Percentiles rank a stretch among this genome's conserved stretches.
Evolutionary conservation across 441 rosid species (phyloP).

Genomic region (Dalechampia spathulata): DNA sequence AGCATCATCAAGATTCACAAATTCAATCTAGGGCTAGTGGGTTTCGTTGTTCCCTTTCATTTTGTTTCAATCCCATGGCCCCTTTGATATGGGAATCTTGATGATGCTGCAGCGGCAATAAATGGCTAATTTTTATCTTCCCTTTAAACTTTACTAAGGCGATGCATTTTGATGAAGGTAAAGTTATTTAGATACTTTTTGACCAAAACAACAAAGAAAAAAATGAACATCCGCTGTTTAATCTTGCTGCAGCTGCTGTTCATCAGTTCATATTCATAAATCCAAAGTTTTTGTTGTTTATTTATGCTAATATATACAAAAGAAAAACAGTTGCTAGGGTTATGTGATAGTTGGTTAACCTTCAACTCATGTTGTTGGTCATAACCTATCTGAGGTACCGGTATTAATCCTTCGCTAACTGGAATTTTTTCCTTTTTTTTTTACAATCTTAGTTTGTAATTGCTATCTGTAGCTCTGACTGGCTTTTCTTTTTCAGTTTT

Average conservation of each 20-base stretch:
- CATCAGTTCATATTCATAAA: not conserved
- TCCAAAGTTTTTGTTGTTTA: not conserved
- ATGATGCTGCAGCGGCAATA: slow-evolving; percentile 99
- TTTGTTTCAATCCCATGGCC: slow-evolving; percentile 14
- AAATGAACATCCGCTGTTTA: no score
- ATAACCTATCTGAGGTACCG: no score
- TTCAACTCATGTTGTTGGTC: no score
- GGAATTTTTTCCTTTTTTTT: not conserved
- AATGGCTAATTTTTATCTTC: slow-evolving; percentile 39
- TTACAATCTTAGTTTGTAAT: no score
- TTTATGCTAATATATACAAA: not conserved
- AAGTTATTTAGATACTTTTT: not conserved
- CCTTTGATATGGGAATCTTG: slow-evolving; percentile 79
- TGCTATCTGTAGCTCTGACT: no score
- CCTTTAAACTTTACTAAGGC: no score
- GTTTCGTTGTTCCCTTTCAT: slow-evolving; percentile 10
- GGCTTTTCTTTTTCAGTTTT: slow-evolving; percentile 11
- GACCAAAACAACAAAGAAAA: not conserved
- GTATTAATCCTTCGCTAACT: slow-evolving; percentile 9
- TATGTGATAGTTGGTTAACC: slow-evolving; percentile 3
- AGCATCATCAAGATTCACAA: slow-evolving; percentile 87
- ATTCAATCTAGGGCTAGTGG: slow-evolving; percentile 26
- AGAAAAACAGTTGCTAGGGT: slow-evolving; percentile 8
- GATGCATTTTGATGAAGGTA: no score
- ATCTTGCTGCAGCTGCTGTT: slow-evolving; percentile 2